Evolutionary conservation across 208 protist species (phyloP), one percentile per base, ranked within the genome.

Genomic region (Leptomonas seymouri): DNA sequence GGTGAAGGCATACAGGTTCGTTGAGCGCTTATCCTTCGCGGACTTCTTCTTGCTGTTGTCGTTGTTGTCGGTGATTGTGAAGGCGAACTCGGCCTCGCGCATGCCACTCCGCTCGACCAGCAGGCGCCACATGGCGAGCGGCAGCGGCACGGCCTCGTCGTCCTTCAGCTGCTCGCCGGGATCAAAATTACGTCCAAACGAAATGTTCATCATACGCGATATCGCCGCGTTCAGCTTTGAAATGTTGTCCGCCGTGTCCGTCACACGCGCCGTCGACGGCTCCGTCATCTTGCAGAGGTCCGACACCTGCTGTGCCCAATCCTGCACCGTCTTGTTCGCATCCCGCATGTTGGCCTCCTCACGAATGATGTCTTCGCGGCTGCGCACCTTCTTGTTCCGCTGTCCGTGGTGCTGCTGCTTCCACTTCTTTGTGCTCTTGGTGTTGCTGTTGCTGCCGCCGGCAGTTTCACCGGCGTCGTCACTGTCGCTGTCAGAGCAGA

Each of bases 291-390:
- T 79, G 63, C 90, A 60, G n/a, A 82, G 71, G 15, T 80, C 66
- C 34, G 82, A 61, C 67, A 93, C 75, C 57, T 85, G 75, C 61
- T 86, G 74, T 18, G 45, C 64, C 67, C 73, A 81, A 42, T 85
- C 75, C 46, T 64, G 73, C 23, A 90, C 81, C 34, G 63, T 75
- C 68, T 67, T 73, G 63, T 84, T 85, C 28, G 87, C 87, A 16
- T 84, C 69, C 23, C 72, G 80, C 51, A 93, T 36, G 72, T 87
- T 91, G 11, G 76, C 66, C 69, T 83, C 75, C 65, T 92, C 87
- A 39, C 87, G 86, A 44, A 95, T 95, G 58, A 86, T 65, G 70
- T 95, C 90, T 39, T 93, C 86, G 59, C 87, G 87, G 66, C 82
- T 89, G 53, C 83, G 87, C 5, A 44, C 68, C 66, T 92, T 93